Percentiles rank a stretch among this genome's conserved stretches.
Conservation (phyloP, 1,284 basidiomycete species). For the Cronartium quercuum region DNA sequence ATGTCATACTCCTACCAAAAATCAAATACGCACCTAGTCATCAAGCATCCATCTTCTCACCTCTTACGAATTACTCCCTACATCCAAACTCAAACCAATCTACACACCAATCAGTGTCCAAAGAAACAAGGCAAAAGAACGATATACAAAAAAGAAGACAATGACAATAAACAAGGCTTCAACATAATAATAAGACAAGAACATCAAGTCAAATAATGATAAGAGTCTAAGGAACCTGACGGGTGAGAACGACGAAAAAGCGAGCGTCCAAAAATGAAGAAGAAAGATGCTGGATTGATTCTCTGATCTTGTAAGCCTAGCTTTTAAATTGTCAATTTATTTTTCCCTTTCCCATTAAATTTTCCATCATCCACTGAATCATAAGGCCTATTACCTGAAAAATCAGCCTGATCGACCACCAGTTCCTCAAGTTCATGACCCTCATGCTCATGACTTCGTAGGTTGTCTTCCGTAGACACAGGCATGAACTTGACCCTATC, state of each 20-base stretch:
- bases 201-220: too few species aligned
- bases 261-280: background rate
- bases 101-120: too few species aligned
- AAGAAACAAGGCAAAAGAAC: too few species aligned
- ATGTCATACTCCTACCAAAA: too few species aligned
- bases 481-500: background rate
- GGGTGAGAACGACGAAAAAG: background rate
- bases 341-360: background rate
- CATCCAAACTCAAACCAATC: too few species aligned
- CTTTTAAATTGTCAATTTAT: background rate
- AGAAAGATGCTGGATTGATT: too few species aligned
- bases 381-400: background rate
- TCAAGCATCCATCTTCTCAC: too few species aligned
- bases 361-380: background rate
- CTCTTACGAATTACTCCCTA: too few species aligned
- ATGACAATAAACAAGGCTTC: too few species aligned
- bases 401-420: slow-evolving; percentile 12
- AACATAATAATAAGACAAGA: too few species aligned
- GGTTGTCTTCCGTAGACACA: slow-evolving; percentile 3
- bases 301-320: background rate
- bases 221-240: background rate
- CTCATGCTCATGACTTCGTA: slow-evolving; percentile 40
- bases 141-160: too few species aligned
- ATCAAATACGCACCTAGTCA: too few species aligned
- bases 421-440: slow-evolving; percentile 43